phyloP scores from a whole-genome alignment of 345 rosid genomes.

The Reutealis trisperma region DNA sequence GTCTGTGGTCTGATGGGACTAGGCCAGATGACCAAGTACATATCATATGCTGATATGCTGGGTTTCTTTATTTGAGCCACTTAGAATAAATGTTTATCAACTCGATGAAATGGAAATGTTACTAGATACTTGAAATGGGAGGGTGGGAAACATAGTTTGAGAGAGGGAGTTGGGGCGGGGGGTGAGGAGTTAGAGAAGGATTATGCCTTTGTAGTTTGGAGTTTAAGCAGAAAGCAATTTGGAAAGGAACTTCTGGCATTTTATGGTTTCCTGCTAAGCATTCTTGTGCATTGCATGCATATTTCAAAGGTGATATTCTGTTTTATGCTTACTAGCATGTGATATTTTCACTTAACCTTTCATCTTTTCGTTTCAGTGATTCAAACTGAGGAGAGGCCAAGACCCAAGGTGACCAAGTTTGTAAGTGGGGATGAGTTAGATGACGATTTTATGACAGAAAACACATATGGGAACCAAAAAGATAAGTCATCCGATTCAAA shows the following conservation, averaged over 20 bases:
- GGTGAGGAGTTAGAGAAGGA: neutral
- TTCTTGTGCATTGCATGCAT: neutral
- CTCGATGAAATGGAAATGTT: neutral
- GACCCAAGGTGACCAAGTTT: conserved; percentile 65
- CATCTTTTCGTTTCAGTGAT: conserved; percentile 35
- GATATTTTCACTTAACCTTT: conserved; percentile 3
- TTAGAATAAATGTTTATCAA: neutral
- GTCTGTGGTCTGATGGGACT: too few species aligned
- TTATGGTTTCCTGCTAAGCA: neutral
- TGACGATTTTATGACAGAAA: conserved; percentile 66
- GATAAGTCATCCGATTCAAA: conserved; percentile 32
- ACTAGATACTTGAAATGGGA: neutral
- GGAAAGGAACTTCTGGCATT: neutral
- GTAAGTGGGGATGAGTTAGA: conserved; percentile 85
- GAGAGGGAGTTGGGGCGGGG: neutral
- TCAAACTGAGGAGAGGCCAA: conserved; percentile 40
- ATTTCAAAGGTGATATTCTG: neutral
- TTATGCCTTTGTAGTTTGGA: neutral
- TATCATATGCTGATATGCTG: neutral
- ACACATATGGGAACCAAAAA: conserved; percentile 29
- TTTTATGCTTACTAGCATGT: neutral
- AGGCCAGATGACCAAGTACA: neutral
- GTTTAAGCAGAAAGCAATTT: neutral
- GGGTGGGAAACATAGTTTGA: too few species aligned
- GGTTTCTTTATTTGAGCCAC: conserved; percentile 2